Evolutionary conservation across 2,329 filamentous ascomycete species (phyloP), one percentile per base, ranked within the genome.

Genomic region (Acrodontium crateriforme): DNA sequence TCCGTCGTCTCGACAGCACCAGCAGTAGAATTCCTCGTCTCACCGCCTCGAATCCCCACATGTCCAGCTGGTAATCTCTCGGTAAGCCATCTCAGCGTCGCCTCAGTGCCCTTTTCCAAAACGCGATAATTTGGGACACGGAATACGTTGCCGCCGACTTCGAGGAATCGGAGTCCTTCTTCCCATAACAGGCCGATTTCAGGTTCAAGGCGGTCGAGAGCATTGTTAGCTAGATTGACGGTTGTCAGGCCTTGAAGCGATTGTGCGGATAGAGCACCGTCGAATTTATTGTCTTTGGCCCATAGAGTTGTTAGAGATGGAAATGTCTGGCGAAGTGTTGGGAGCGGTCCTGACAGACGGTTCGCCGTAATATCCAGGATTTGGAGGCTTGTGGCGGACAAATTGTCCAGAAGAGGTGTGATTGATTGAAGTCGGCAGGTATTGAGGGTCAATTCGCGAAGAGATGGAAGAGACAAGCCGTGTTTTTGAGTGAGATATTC

Each of bases 71-170:
- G 45, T 20, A 49, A 20, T 11, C 37, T 30, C 16, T 82, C 78
- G 35, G 80, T 69, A 27, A 94, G 54, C 78, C 83, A 93, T 27
- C 74, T 65, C 40, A 94, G 58, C 0, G 83, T 76, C 2, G 81
- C 78, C 43, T 92, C 83, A 0, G 85, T 94, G 1, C 87, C 87
- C 37, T 83, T 79, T 35, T 87, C 79, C 25, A 95, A 58, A 5
- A 93, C 69, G 37, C 78, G 79, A 60, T 78, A 85, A 31, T 80
- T 72, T 1, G 87, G 87, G 17, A 94, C 83, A 17, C 82, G 68
- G 56, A 95, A 95, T 17, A 74, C 67, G 50, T 95, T 95, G 0
- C 84, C 84, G 16, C 70, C 71, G 3, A 93, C 78, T 25, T 92
- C 78, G 7, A 94, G 59, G 29, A 63, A 69, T 54, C 63, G 78